Conservation (phyloP, 179 eudicot species). For the Silene noctiflora region DNA sequence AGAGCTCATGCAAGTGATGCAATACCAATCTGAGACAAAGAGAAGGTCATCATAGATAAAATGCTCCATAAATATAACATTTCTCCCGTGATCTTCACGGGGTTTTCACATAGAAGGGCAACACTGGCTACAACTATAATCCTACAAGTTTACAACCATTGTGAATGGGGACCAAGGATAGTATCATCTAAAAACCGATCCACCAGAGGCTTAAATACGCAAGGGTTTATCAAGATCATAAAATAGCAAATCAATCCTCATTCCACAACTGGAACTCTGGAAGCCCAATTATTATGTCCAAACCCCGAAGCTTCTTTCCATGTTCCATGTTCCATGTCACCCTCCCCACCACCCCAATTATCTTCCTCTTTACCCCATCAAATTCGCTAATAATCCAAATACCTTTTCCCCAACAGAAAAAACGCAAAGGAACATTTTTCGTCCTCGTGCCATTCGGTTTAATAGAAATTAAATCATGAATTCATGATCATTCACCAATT, state of each 20-base stretch:
- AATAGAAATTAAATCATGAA: not conserved
- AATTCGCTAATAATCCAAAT: not conserved
- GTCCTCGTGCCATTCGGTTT: not conserved
- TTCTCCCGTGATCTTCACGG: not conserved
- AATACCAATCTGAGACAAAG: not conserved
- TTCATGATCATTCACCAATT: slow-evolving; percentile 2
- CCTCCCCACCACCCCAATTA: not conserved
- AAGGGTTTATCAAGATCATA: not conserved
- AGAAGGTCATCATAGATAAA: not conserved
- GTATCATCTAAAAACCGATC: not conserved
- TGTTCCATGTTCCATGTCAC: not conserved
- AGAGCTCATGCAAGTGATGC: not conserved
- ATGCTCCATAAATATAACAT: not conserved
- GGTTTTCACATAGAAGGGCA: not conserved
- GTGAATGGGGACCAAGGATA: not conserved
- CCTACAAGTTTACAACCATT: not conserved
- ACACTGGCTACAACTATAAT: not conserved
- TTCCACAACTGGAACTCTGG: not conserved
- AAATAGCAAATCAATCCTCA: not conserved
- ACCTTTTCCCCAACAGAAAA: not conserved
- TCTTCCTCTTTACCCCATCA: not conserved
- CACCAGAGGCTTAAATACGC: not conserved
- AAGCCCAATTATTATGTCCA: not conserved
- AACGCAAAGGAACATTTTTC: not conserved
- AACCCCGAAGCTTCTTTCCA: not conserved